phyloP scores from a whole-genome alignment of 208 protist species.

The Leishmania lainsoni region DNA sequence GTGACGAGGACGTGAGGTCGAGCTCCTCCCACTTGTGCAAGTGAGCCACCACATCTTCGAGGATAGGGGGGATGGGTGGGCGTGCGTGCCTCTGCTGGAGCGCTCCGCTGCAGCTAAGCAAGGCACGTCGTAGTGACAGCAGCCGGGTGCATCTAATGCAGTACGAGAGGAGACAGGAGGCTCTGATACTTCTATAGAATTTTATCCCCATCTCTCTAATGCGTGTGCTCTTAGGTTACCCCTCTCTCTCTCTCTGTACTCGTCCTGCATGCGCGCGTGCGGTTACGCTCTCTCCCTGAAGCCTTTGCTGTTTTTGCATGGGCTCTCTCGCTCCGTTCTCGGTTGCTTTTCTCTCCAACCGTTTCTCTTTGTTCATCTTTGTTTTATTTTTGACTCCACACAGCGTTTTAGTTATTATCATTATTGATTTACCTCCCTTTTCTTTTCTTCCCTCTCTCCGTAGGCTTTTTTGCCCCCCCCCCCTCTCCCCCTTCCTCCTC shows the following conservation, averaged over 20 bases:
- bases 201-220: not conserved
- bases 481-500: not conserved
- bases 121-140: not conserved
- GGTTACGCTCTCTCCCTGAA: no score
- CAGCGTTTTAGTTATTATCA: slow-evolving; percentile 4
- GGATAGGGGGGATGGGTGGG: not conserved
- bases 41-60: not conserved
- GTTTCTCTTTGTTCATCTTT: not conserved
- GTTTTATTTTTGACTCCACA: not conserved
- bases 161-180: not conserved
- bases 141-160: not conserved
- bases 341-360: not conserved
- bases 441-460: not conserved
- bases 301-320: no score
- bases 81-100: not conserved
- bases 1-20: slow-evolving; percentile 35
- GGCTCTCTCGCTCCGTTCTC: not conserved
- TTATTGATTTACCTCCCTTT: not conserved
- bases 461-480: no score
- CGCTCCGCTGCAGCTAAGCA: not conserved
- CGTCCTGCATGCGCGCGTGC: no score
- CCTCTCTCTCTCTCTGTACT: no score
- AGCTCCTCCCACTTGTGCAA: not conserved
- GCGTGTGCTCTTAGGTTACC: no score
- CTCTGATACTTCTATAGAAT: no score